Evolutionary conservation across 148 eudicot genomes (phyloP), one percentile per base, ranked within the genome.

Genomic region (Salicornia ramosissima): DNA sequence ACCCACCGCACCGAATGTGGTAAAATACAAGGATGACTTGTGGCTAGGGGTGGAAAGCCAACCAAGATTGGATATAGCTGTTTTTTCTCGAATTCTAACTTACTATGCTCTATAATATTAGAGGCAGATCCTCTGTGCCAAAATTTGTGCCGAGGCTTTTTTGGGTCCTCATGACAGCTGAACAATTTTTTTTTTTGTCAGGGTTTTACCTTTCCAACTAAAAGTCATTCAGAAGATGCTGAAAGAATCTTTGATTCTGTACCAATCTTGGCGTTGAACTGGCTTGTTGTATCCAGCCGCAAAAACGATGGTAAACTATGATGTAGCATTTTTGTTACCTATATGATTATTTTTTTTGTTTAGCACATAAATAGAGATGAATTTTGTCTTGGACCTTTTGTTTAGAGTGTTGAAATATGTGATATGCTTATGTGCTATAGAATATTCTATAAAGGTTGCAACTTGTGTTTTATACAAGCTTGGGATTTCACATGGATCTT

Each of bases 401-500:
- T 70, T 43, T 57, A 46, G 21, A 45, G 15, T 15, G 16, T 34
- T 59, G 31, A 50, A 36, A 69, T 29, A 28, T 53, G 60, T 42
- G 13, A 64, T 64, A 31, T 68, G 45, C 54, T 67, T 72, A 19
- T 75, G 67, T 36, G 29, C 66, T 64, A 13, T 60, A 50, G 65
- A 49, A 70, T 70, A 77, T 73, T 24, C 72, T 62, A 56, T 64
- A 26, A 43, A 25, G 25, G 26, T 59, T 67, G 46, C 74, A 78
- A 67, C 79, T 71, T 71, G 76, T 49, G 30, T 51, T 40, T 25
- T 77, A 42, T 5, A 42, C 40, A 36, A 53, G 10, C 13, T 50
- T 30, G 47, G 76, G 53, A 30, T 72, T 30, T 72, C 76, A 67
- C 80, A 72, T 72, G 65, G 62, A 47, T 22, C 57, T 63, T 18